These are phyloP conservation scores for Rhytidiadelphus loreus DNA, from an alignment of 225 moss, liverwort and hornwort species.

Conservation along the genomic window DNA sequence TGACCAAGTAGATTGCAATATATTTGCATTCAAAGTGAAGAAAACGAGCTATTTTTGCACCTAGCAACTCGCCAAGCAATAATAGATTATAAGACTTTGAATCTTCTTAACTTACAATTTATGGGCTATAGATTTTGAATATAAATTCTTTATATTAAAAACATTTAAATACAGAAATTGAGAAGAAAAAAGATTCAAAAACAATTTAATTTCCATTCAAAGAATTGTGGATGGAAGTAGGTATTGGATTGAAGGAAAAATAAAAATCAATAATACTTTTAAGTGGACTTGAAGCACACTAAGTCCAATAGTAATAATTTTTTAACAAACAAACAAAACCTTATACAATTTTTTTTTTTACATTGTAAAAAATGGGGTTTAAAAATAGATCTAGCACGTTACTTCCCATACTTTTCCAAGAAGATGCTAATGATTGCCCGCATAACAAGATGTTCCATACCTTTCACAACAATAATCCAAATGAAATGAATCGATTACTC, in stretches of 20 bases:
- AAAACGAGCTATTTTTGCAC: background rate
- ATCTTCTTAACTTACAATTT: background rate
- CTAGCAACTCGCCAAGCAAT: too few species aligned
- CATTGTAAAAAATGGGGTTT: background rate
- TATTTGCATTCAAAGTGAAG: background rate
- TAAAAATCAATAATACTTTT: background rate
- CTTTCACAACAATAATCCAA: background rate
- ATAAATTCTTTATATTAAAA: background rate
- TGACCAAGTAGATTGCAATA: background rate
- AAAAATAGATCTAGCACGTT: background rate
- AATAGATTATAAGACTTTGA: background rate
- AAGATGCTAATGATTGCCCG: fast-evolving
- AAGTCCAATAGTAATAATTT: background rate
- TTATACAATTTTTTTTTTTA: background rate
- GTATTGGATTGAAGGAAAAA: background rate
- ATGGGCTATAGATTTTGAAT: background rate
- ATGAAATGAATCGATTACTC: background rate
- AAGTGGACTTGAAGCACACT: background rate
- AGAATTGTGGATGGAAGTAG: background rate
- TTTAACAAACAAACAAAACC: background rate
- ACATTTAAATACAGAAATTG: fast-evolving
- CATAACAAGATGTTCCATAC: background rate
- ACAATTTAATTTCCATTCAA: background rate
- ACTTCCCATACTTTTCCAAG: fast-evolving
- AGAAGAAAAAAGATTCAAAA: background rate